Percentiles rank a stretch among this genome's conserved stretches.
These are phyloP conservation scores for Entomortierella chlamydospora DNA, from an alignment of 192 early-diverging fungal genomes.

Conservation along the genomic window DNA sequence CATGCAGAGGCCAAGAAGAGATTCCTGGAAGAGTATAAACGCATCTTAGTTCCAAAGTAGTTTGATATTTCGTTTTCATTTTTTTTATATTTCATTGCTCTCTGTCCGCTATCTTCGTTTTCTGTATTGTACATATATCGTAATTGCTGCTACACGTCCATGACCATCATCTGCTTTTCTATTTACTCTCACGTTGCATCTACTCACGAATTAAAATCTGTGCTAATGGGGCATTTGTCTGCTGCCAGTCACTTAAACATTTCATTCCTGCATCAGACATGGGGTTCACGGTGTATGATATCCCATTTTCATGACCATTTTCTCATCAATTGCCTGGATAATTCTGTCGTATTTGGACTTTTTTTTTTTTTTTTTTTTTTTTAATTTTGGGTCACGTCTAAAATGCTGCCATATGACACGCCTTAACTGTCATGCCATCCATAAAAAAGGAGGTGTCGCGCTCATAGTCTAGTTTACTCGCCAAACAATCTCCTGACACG, in stretches of 20 bases:
- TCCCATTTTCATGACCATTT: no score
- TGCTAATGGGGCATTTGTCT: background rate
- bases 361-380: background rate
- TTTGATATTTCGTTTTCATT: background rate
- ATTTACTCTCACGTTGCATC: background rate
- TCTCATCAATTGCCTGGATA: no score
- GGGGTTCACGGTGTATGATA: no score
- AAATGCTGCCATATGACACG: background rate
- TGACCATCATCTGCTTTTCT: no score
- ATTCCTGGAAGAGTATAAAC: slow-evolving; percentile 62
- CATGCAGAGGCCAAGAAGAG: slow-evolving; percentile 66
- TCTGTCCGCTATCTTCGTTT: background rate
- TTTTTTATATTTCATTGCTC: background rate
- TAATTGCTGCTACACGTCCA: background rate
- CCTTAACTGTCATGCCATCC: background rate
- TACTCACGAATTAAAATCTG: background rate
- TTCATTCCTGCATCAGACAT: no score
- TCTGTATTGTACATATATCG: background rate
- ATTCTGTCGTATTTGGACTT: no score
- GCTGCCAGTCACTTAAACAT: no score
- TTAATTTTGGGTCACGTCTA: background rate
- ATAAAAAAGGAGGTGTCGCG: background rate
- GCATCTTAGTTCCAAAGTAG: slow-evolving; percentile 22
- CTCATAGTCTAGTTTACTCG: slow-evolving; percentile 61
- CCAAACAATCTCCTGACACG: slow-evolving; percentile 84